A percentile compares a stretch with the other conserved stretches of the same genome.
Evolutionary conservation across 306 rosid species (phyloP).

Genomic region (Trifolium repens): DNA sequence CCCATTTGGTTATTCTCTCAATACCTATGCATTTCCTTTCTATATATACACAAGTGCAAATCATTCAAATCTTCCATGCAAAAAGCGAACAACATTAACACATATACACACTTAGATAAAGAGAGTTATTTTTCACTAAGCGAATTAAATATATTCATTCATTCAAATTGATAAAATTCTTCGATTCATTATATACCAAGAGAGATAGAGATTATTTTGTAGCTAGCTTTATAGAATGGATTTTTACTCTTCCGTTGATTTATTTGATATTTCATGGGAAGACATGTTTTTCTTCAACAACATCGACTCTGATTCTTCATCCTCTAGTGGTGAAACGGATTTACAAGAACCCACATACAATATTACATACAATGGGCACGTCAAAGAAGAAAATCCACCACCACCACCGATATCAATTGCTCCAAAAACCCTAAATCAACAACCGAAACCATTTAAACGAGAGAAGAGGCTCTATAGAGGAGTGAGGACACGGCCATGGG

Average conservation of each 20-base stretch:
- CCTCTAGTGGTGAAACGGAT: not conserved
- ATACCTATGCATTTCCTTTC: not conserved
- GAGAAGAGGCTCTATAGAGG: constrained; percentile 58
- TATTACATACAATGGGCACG: not conserved
- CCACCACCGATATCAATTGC: not conserved
- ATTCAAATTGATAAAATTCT: too few species aligned
- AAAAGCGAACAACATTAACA: not conserved
- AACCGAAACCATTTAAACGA: constrained; percentile 1
- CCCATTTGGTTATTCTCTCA: constrained; percentile 9
- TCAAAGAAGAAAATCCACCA: not conserved
- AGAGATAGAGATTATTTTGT: not conserved
- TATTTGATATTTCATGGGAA: constrained; percentile 24
- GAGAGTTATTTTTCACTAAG: not conserved
- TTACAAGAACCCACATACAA: not conserved
- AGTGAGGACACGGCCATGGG: constrained; percentile 90
- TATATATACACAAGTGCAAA: not conserved
- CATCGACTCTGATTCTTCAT: not conserved
- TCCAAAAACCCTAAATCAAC: not conserved
- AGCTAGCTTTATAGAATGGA: not conserved
- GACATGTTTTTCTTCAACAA: not conserved
- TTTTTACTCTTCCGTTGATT: not conserved
- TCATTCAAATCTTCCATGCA: constrained; percentile 1
- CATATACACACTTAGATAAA: not conserved
- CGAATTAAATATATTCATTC: not conserved
- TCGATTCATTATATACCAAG: too few species aligned